Base-by-base conservation (phyloP, 345 rosid genomes). In the Cochlearia excelsa region DNA sequence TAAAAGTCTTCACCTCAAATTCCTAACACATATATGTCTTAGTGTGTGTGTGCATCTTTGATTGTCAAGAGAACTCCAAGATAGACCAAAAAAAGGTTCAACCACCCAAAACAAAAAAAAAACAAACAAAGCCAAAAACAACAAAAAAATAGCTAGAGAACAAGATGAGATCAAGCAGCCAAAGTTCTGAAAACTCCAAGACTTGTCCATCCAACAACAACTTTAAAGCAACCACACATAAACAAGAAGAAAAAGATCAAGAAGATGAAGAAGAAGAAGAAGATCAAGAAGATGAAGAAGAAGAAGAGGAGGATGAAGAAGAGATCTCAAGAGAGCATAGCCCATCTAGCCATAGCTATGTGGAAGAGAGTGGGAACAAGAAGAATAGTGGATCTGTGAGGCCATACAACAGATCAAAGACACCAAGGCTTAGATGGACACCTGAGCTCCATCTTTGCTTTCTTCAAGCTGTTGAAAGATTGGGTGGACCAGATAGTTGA, bases 401-500 rank as follows among this genome's bases (percentile, higher is more conserved):
- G 72, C 83, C 75, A 31, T 84, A 86, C 66, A 74, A 65, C 49
- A 83, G 95, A 30, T 87, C 91, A 5, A 84, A 78, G 83, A 70
- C 76, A 67, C 85, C 91, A 0, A 76, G 95, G 70, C 80, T 87
- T 23, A 75, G 91, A 59, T 87, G 95, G 95, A 81, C 91, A 30
- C 85, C 91, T 5, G 95, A 84, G 75, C 95, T 87, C 45, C 95
- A 87, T 79, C 80, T 82, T 59, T 72, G 88, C 77, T 87, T 87
- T 79, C 70, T 79, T 78, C 84, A 79, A 65, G 91, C 95, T 9
- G 82, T 87, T 33, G 84, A 84, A 74, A 84, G 79, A 54, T 65
- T 87, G 51, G 95, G 95, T 67, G 91, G 95, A n/a, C 80, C 81
- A 79, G 95, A 82, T 3, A 81, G 95, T 87, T 71, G 64, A 80